These are phyloP conservation scores for Nemania bipapillata DNA, from an alignment of 2,329 filamentous ascomycete genomes.

Conservation along the genomic window DNA sequence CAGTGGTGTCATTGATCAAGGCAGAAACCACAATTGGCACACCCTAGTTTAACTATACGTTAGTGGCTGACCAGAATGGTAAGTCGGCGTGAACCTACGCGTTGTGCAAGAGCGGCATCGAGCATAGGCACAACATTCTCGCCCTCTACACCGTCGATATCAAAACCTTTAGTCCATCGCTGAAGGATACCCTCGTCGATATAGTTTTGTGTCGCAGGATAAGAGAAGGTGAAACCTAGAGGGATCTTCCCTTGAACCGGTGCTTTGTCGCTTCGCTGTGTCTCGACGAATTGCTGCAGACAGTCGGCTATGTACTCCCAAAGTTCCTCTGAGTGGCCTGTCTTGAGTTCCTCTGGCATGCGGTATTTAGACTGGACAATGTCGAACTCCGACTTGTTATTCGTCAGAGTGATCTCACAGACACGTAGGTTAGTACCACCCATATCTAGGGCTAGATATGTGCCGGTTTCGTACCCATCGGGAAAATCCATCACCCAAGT, in stretches of 20 bases:
- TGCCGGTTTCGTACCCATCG: constrained; percentile 86
- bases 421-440: constrained; percentile 95
- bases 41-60: constrained; percentile 66
- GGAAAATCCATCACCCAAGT: constrained; percentile 95
- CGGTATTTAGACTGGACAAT: constrained; percentile 97
- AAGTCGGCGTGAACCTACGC: constrained; percentile 59
- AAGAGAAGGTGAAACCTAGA: constrained; percentile 95
- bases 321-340: constrained; percentile 81
- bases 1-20: constrained; percentile 96
- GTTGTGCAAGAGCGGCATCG: constrained; percentile 77
- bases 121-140: constrained; percentile 90
- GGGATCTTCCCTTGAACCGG: constrained; percentile 72
- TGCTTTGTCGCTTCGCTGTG: constrained; percentile 76
- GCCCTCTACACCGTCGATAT: constrained; percentile 91
- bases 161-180: constrained; percentile 97
- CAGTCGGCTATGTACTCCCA: constrained; percentile 97
- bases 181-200: constrained; percentile 93
- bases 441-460: constrained; percentile 91
- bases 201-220: constrained; percentile 91
- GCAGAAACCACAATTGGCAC: constrained; percentile 93
- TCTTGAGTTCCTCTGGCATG: constrained; percentile 93
- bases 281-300: constrained; percentile 87
- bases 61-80: constrained; percentile 20
- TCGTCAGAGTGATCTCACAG: constrained; percentile 88
- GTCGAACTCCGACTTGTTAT: constrained; percentile 89